phyloP scores from a whole-genome alignment of 768 basidiomycete genomes.

The Lactifluus rugatus region DNA sequence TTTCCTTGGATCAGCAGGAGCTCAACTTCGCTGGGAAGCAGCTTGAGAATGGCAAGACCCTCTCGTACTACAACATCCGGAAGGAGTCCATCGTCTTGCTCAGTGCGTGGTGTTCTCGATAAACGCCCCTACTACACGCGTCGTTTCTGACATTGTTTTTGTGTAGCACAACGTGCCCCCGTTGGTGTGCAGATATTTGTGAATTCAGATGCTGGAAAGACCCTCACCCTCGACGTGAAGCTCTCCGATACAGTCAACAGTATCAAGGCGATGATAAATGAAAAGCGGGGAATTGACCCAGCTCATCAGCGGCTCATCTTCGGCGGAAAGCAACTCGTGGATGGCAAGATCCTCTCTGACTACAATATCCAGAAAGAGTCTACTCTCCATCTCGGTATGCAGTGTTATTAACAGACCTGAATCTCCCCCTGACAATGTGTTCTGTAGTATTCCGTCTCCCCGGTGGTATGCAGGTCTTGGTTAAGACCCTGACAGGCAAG shows the following conservation, averaged over 20 bases:
- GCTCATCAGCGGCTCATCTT: slow-evolving; percentile 30
- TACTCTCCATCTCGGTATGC: slow-evolving; percentile 26
- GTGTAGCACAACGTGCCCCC: background rate
- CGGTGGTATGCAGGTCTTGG: slow-evolving; percentile 37
- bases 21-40: background rate
- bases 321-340: slow-evolving; percentile 44
- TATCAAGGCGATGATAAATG: slow-evolving; percentile 29
- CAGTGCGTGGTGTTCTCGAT: background rate
- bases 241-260: slow-evolving; percentile 29
- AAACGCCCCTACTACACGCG: background rate
- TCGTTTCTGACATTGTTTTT: background rate
- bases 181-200: slow-evolving; percentile 19
- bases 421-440: background rate
- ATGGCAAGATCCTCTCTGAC: slow-evolving; percentile 36
- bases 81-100: background rate
- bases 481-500: slow-evolving; percentile 43
- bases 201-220: slow-evolving; percentile 29
- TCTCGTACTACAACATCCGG: background rate
- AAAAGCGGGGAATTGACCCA: slow-evolving; percentile 30
- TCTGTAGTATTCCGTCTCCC: slow-evolving; percentile 32
- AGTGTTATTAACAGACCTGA: background rate
- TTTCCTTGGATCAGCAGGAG: background rate
- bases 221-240: slow-evolving; percentile 29
- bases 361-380: slow-evolving; percentile 29
- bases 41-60: background rate